Base-by-base conservation (phyloP, 2,329 filamentous ascomycete species). In the Scorias spongiosa region DNA sequence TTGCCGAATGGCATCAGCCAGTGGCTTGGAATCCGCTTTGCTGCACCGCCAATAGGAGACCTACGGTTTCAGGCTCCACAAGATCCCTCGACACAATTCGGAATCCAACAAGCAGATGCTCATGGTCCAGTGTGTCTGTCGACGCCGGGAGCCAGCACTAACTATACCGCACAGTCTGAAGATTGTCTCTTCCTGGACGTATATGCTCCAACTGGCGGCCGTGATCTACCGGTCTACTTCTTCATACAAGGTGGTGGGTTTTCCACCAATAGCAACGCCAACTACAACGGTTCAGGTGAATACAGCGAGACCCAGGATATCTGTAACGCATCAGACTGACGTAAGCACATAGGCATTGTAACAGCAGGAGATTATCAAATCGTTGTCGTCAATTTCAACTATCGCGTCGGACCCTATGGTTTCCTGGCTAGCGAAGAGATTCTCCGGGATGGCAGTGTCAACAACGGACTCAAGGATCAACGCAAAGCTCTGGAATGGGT, bases 21-120 rank as follows among this genome's bases (percentile, higher is more conserved):
- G 58, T 89, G 81, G 81, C 69, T 84, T 7, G 84, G 82, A 1
- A 75, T 91, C 49, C 75, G 81, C 38, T 91, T 77, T 64, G 84
- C 83, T 1, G 77, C 80, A 5, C 68, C 82, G 11, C 84, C 84
- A 0, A 45, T 81, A 2, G 80, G 78, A 1, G 53, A 72, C 5
- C 57, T 84, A 47, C 71, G 84, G 15, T 89, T 87, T 55, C 66
- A 70, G 43, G 75, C 77, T 10, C 81, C 84, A 0, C 65, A 72
- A 52, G 78, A 84, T 57, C 82, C 83, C 2, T 51, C 57, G 1
- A 62, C 66, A 14, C 46, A 61, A 2, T 28, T 14, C 18, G 38
- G 38, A 7, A 56, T 74, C 3, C 70, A 76, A 45, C 53, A 67
- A 44, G 81, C 81, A 15, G 65, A 67, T n/a, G 55, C 68, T 57